Conservation (phyloP, 305 asterid species). For the Solanum chacoense region DNA sequence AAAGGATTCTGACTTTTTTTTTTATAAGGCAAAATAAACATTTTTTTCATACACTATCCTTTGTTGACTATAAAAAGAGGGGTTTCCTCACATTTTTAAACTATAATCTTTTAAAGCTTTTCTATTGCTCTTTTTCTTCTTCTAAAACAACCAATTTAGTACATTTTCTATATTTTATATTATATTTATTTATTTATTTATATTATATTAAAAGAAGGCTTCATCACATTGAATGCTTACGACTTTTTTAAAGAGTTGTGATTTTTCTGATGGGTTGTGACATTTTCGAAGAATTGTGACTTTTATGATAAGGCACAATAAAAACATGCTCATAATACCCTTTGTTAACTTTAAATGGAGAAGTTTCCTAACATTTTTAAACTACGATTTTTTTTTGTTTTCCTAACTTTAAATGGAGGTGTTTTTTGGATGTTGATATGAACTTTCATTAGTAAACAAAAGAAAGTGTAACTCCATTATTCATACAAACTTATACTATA, state of each 20-base stretch:
- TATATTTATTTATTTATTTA: no score
- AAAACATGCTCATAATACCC: background rate
- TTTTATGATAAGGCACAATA: background rate
- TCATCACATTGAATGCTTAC: no score
- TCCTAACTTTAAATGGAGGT: background rate
- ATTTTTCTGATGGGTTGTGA: no score
- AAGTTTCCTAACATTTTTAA: background rate
- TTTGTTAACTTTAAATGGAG: background rate
- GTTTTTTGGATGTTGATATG: background rate
- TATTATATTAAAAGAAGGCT: no score
- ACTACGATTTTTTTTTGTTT: background rate
- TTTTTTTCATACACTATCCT: no score
- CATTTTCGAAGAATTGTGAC: background rate
- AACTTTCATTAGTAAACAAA: background rate
- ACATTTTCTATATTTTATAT: no score
- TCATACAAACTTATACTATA: no score
- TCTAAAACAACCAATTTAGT: background rate
- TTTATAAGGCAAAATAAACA: no score
- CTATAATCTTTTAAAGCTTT: background rate
- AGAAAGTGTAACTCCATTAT: background rate
- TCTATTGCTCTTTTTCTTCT: background rate
- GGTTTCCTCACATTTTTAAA: background rate
- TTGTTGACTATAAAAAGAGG: background rate
- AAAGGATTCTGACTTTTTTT: no score
- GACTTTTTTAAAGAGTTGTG: background rate